phyloP scores from a whole-genome alignment of 371 early-diverging fungal genomes.

The Mucor saturninus region DNA sequence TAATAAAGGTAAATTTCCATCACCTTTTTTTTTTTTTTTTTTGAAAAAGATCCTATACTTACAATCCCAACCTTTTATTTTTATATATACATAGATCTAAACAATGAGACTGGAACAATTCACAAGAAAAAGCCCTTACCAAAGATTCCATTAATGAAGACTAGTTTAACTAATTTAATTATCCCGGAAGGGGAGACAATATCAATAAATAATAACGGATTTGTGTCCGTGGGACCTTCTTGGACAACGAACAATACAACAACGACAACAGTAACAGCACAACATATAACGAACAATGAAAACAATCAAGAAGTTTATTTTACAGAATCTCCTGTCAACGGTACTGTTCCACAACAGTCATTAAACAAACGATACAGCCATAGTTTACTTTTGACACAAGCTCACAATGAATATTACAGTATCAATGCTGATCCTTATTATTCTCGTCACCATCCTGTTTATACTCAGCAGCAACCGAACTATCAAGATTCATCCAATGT shows the following conservation, averaged over 20 bases:
- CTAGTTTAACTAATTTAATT: not conserved
- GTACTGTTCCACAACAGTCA: not conserved
- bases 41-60: too few species aligned
- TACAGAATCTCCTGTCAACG: not conserved
- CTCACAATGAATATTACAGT: conserved; percentile 1
- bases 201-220: not conserved
- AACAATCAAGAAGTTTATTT: conserved; percentile 1
- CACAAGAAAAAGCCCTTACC: conserved; percentile 23
- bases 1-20: not conserved
- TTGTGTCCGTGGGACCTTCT: not conserved
- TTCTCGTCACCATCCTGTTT: not conserved
- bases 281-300: not conserved
- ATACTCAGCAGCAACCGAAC: not conserved
- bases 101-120: not conserved
- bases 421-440: conserved; percentile 4
- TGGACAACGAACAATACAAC: not conserved
- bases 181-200: not conserved
- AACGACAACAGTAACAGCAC: not conserved
- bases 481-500: not conserved
- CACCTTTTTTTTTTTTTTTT: too few species aligned
- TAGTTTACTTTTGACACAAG: conserved; percentile 1
- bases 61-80: too few species aligned
- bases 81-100: too few species aligned
- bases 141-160: conserved; percentile 8
- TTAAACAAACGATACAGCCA: not conserved